Conservation (phyloP, 169 alveolate species). For the Cyclospora cayetanensis region DNA sequence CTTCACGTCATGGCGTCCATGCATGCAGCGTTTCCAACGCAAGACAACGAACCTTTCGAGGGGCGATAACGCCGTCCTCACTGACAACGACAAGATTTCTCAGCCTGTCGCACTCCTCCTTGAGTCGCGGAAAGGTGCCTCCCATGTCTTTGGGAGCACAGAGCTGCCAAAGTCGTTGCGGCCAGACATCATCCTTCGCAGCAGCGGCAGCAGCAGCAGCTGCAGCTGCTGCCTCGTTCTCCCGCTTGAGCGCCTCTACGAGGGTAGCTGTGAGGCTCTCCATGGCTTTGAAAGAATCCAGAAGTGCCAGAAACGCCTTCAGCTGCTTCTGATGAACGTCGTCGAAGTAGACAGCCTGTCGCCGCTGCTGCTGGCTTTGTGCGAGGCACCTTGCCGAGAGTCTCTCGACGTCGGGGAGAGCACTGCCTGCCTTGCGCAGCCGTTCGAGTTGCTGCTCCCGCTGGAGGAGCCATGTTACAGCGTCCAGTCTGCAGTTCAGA, state of each 20-base stretch:
- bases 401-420: slow-evolving; percentile 86
- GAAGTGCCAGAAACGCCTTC: slow-evolving; percentile 27
- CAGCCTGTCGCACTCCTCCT: background rate
- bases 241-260: background rate
- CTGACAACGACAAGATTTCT: background rate
- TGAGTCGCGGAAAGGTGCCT: background rate
- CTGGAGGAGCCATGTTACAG: slow-evolving; percentile 87
- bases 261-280: background rate
- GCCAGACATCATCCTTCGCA: background rate
- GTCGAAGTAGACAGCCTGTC: slow-evolving; percentile 86
- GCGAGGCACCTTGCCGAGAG: slow-evolving; percentile 83
- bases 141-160: background rate
- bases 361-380: slow-evolving; percentile 85
- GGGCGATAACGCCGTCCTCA: background rate
- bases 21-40: background rate
- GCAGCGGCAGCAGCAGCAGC: slow-evolving; percentile 25
- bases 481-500: slow-evolving; percentile 91
- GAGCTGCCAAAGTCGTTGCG: background rate
- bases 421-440: background rate
- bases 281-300: slow-evolving; percentile 15
- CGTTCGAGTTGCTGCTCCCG: slow-evolving; percentile 77
- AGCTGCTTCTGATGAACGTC: slow-evolving; percentile 52
- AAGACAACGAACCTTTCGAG: background rate
- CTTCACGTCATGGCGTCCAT: background rate
- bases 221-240: background rate